Evolutionary conservation across 2,329 filamentous ascomycete genomes (phyloP), one percentile per base, ranked within the genome.

Genomic region (Periconia macrospinosa): DNA sequence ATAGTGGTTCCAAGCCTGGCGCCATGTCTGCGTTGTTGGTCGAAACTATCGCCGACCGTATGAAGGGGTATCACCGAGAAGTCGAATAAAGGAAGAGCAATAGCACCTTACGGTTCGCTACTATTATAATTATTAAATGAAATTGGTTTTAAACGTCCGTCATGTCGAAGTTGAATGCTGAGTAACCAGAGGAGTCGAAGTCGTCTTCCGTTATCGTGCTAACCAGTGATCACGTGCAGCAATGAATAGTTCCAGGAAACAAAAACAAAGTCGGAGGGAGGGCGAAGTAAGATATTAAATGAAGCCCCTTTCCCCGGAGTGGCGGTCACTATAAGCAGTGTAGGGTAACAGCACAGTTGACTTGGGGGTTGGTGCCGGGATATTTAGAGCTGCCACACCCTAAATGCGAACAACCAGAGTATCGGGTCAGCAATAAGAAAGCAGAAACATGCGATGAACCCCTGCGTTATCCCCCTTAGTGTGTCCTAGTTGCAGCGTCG

Each of bases 131-230:
- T 37, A 37, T 13, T 13, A 13, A n/a, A 10, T 37, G 33, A 10
- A n/a, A 27, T 27, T 37, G 10, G 6, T 43, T 23, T 13, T 18
- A 23, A 43, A 43, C 43, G 19, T 63, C 57, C 11, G 59, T 56
- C 63, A 67, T 65, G 14, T 11, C 45, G 9, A 27, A 6, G 23
- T 10, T 17, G 17, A 13, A 23, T 9, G 33, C 11, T 37, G 33
- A 37, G 33, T 37, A 37, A 37, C 33, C 33, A n/a, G 33, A 37
- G 11, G 15, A n/a, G 33, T 27, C 23, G 23, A 27, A 27, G 23
- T 27, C 23, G 23, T 27, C 23, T 27, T 27, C 23, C 23, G n/a
- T n/a, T n/a, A n/a, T n/a, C n/a, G n/a, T 13, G 30, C 8, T 13
- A 33, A 33, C 8, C 8, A 33, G 30, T 13, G 15, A 37, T 13